Base-by-base conservation (phyloP, 2,329 filamentous ascomycete species). In the Pyrenophora teres region DNA sequence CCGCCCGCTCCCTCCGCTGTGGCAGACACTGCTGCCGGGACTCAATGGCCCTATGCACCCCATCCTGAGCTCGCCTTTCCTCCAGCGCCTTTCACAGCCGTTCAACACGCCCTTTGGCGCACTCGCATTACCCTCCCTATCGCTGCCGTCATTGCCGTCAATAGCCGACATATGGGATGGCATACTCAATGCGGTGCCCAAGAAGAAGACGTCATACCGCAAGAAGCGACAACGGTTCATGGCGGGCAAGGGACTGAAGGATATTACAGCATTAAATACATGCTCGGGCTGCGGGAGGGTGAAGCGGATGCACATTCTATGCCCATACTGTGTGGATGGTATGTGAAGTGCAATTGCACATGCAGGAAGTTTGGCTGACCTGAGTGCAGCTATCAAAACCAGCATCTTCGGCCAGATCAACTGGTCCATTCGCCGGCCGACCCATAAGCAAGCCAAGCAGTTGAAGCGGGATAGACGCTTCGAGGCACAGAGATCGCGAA, bases 191-290 rank as follows among this genome's bases (percentile, higher is more conserved):
- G 94, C 94, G 1, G 94, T 97, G 13, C 94, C 94, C 4, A 99
- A 99, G 83, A 97, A 96, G 80, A 99, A 97, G 84, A 95, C 92
- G 30, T 97, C 93, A 36, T 91, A 99, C 75, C 90, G 90, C 80
- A 96, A 94, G 80, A 96, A 92, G 82, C 84, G 94, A 64, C 87
- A 92, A 71, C 86, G 95, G 67, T 92, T 96, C 71, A 89, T 97
- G 87, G 93, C 92, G 19, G 94, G 94, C 69, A 99, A 99, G 78
- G 93, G 87, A 38, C 76, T 99, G 64, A 90, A 96, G 78, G 94
- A 99, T 72, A 86, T 96, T 51, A 94, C 88, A 58, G 84, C 85
- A 46, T 77, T 99, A 63, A 96, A 92, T 78, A 90, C 86, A 69
- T 99, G 94, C 72, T 89, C 93, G 0, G 90, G 87, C 12, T 99